phyloP scores from a whole-genome alignment of 164 flowering plant species.

The Umbilicus rupestris region DNA sequence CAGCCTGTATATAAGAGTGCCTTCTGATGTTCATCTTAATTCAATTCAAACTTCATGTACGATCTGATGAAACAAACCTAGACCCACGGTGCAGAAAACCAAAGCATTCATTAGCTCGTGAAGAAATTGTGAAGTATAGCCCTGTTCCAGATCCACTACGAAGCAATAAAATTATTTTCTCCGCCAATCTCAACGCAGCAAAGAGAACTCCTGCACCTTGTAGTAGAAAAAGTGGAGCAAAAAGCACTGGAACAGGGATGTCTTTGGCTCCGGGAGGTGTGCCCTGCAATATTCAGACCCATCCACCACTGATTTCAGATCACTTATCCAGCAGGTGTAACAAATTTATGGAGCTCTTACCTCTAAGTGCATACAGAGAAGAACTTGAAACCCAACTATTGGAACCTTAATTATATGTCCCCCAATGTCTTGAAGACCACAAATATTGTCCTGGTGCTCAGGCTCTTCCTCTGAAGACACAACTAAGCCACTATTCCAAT shows the following conservation, averaged over 20 bases:
- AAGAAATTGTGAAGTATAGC: slow-evolving; percentile 38
- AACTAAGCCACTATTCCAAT: slow-evolving; percentile 63
- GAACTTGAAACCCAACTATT: slow-evolving; percentile 54
- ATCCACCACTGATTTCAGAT: not conserved
- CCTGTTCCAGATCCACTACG: slow-evolving; percentile 35
- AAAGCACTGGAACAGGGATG: slow-evolving; percentile 48
- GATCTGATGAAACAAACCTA: slow-evolving; percentile 35
- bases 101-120: slow-evolving; percentile 55
- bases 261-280: slow-evolving; percentile 55
- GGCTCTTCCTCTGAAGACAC: slow-evolving; percentile 49
- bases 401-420: slow-evolving; percentile 93
- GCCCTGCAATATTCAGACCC: slow-evolving; percentile 40
- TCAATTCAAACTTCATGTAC: not conserved
- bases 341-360: slow-evolving; percentile 22
- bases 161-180: slow-evolving; percentile 50
- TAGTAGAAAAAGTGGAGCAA: slow-evolving; percentile 61
- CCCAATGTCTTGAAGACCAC: slow-evolving; percentile 69
- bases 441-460: slow-evolving; percentile 31
- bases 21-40: not conserved
- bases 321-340: not conserved
- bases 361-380: slow-evolving; percentile 87
- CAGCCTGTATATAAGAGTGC: slow-evolving; percentile 30
- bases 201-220: slow-evolving; percentile 75
- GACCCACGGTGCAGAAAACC: slow-evolving; percentile 81
- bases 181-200: slow-evolving; percentile 52